Percentiles rank a stretch among this genome's conserved stretches.
Conservation (phyloP, 2,329 filamentous ascomycete genomes). For the Fusarium equiseti region DNA sequence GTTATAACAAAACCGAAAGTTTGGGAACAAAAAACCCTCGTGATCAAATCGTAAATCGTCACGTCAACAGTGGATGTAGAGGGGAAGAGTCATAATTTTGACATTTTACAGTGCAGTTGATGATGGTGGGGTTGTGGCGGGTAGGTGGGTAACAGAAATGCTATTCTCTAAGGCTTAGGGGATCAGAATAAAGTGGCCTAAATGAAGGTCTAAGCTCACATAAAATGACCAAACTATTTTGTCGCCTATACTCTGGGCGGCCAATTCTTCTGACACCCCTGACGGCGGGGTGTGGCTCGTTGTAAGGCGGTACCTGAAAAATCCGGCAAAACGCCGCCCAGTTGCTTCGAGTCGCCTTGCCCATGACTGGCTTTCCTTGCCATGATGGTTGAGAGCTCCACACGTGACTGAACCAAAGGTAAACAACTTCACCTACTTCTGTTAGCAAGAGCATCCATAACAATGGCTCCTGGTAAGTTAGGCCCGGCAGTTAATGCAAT, state of each 20-base stretch:
- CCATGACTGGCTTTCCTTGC: constrained; percentile 27
- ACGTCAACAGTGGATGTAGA: constrained; percentile 39
- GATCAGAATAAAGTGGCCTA: background rate
- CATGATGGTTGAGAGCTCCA: constrained; percentile 30
- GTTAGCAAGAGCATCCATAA: constrained; percentile 38
- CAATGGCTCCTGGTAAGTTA: constrained; percentile 59
- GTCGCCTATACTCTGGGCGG: background rate
- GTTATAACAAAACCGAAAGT: constrained; percentile 10
- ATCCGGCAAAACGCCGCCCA: constrained; percentile 48
- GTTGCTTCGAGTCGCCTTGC: constrained; percentile 1
- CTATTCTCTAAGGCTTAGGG: accelerated
- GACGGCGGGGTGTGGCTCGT: constrained; percentile 51
- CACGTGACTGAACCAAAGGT: constrained; percentile 54
- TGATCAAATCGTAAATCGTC: constrained; percentile 44
- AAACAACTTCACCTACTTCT: constrained; percentile 51
- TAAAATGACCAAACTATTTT: background rate
- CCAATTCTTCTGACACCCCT: background rate
- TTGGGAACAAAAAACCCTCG: constrained; percentile 30
- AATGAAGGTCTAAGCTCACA: accelerated
- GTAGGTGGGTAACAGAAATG: background rate
- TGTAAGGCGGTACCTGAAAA: constrained; percentile 46
- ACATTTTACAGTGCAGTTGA: constrained; percentile 54
- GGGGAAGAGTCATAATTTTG: constrained; percentile 59
- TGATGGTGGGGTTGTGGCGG: constrained; percentile 57
- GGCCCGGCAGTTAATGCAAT: background rate